Base-by-base conservation (phyloP, 257 asterid species). In the Primulina tabacum region DNA sequence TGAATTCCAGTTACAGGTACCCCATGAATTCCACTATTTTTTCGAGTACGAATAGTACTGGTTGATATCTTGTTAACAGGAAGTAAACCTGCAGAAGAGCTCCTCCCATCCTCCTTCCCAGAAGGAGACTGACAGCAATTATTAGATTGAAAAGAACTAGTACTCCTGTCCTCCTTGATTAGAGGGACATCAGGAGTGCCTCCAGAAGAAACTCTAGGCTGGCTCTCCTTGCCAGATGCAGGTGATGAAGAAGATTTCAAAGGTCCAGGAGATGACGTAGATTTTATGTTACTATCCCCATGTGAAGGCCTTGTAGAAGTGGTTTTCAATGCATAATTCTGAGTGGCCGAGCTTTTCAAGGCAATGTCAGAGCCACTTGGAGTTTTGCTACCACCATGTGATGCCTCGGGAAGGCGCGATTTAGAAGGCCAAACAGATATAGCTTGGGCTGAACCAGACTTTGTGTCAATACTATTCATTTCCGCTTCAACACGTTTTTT, bases 401-500 rank as follows among this genome's bases (percentile, higher is more conserved):
- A 78, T 47, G 71, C 62, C 67, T 80, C 85, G 2, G 73, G 75
- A 63, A 77, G 52, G 33, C 82, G 80, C 14, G 82, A 70, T 68
- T 81, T 79, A n/a, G 89, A 81, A 62, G 82, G 60, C 82, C 89
- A 80, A 1, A 66, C 63, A 60, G 81, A 63, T 40, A 60, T 76
- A 53, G 71, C 68, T 43, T 77, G 89, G 30, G 73, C 75, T 58
- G 89, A 71, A 28, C 75, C 79, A 53, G 87, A 71, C 59, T 85
- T 80, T 21, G 85, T 80, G 56, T 86, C 92, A 21, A 74, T 73
- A 37, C 76, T 63, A 29, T 71, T 85, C 90, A 85, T 83, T 82
- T 86, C 91, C 56, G 87, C 85, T 71, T 83, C 89, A 8, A 86
- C 91, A 4, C 87, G 84, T 76, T 86, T 86, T 81, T 86, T 86